Evolutionary conservation across 139 green algal species (phyloP).

Genomic region (Zygnema cylindricum): DNA sequence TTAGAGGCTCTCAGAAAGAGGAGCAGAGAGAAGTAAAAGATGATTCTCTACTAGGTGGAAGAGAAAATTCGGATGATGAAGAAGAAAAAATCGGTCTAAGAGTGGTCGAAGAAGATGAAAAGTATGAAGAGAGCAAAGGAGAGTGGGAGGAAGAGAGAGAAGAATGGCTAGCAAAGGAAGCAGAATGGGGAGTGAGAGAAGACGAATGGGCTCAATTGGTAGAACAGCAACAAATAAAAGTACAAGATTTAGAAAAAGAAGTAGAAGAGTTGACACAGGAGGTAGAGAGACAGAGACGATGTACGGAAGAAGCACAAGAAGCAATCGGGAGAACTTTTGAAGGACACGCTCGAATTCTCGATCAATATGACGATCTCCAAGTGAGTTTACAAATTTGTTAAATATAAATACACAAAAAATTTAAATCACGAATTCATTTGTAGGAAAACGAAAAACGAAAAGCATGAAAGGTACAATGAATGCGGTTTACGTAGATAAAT

Average conservation of each 20-base stretch:
- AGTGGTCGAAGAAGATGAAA: not conserved
- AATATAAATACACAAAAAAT: too few relatives aligned
- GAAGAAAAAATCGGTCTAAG: not conserved
- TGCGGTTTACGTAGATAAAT: too few relatives aligned
- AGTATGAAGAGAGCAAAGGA: not conserved
- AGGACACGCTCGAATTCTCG: not conserved
- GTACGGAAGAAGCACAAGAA: not conserved
- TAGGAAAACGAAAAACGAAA: too few relatives aligned
- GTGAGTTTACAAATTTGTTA: not conserved
- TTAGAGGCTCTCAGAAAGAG: not conserved
- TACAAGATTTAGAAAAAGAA: not conserved
- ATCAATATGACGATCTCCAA: constrained; percentile 13
- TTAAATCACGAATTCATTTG: too few relatives aligned
- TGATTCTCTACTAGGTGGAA: not conserved
- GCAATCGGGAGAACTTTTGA: not conserved
- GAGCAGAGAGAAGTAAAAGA: too few relatives aligned
- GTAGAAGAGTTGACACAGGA: not conserved
- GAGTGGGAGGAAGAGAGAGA: constrained; percentile 6
- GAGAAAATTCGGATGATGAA: not conserved
- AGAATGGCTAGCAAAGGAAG: constrained; percentile 4
- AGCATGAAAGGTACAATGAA: too few relatives aligned
- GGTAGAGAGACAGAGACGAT: not conserved
- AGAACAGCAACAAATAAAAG: not conserved
- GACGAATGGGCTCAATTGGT: not conserved
- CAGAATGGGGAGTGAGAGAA: constrained; percentile 2